phyloP scores from a whole-genome alignment of 371 early-diverging fungal genomes.

The Rhizopus arrhizus region DNA sequence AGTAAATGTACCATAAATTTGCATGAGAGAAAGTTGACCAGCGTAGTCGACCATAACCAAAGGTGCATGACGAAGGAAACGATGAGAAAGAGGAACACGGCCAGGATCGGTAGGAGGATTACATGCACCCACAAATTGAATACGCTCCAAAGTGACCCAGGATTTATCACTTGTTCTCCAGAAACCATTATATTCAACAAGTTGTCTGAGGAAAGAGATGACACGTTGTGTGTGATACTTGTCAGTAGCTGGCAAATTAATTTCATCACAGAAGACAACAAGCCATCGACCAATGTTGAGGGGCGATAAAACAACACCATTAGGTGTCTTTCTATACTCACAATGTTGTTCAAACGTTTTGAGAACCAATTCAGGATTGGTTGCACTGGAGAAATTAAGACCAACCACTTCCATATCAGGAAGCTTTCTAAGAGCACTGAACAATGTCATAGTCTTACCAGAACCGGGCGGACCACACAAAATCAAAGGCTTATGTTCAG shows the following conservation, averaged over 20 bases:
- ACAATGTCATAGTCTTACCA: slow-evolving; percentile 98
- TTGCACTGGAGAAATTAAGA: slow-evolving; percentile 97
- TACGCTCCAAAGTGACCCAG: slow-evolving; percentile 93
- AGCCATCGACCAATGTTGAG: slow-evolving; percentile 89
- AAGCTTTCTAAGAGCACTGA: slow-evolving; percentile 92
- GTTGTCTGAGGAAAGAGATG: slow-evolving; percentile 93
- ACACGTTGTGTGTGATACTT: slow-evolving; percentile 98
- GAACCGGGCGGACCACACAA: slow-evolving; percentile 99
- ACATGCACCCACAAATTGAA: slow-evolving; percentile 99
- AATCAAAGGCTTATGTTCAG: slow-evolving; percentile 93
- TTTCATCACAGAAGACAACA: slow-evolving; percentile 98
- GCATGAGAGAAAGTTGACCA: slow-evolving; percentile 86
- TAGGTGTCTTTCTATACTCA: slow-evolving; percentile 95
- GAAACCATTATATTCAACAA: slow-evolving; percentile 96
- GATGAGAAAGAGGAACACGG: slow-evolving; percentile 91
- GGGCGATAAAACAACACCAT: slow-evolving; percentile 89
- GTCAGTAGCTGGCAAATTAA: slow-evolving; percentile 96
- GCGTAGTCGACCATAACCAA: slow-evolving; percentile 98
- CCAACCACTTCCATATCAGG: slow-evolving; percentile 96
- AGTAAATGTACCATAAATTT: slow-evolving; percentile 94
- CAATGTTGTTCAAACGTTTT: slow-evolving; percentile 98
- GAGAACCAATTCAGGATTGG: slow-evolving; percentile 93
- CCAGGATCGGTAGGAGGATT: slow-evolving; percentile 99
- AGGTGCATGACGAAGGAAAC: slow-evolving; percentile 97
- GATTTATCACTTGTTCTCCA: slow-evolving; percentile 91